A percentile compares a stretch with the other conserved stretches of the same genome.
These are phyloP conservation scores for Rhododendron mucronatum DNA, from an alignment of 148 eudicot species.

Conservation along the genomic window DNA sequence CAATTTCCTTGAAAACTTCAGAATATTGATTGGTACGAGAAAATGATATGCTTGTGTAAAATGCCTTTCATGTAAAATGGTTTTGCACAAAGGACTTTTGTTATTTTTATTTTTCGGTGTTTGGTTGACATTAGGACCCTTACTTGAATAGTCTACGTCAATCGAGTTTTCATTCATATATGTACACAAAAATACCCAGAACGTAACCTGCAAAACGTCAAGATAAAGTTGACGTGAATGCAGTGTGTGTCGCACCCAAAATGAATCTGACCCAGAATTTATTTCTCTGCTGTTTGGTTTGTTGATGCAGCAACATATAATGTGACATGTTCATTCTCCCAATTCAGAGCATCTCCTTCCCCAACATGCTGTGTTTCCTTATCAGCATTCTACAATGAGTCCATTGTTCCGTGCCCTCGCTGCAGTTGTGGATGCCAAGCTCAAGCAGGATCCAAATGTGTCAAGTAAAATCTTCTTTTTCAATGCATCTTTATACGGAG, in stretches of 20 bases:
- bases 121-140: neutral
- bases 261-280: neutral
- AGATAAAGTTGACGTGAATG: neutral
- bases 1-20: neutral
- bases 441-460: constrained; percentile 44
- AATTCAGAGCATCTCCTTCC: constrained; percentile 53
- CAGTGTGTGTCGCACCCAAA: neutral
- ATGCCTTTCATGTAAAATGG: neutral
- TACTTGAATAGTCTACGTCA: neutral
- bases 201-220: neutral
- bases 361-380: constrained; percentile 90
- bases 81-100: neutral
- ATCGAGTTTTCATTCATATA: too few species aligned
- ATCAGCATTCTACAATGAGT: constrained; percentile 64
- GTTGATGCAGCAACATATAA: constrained; percentile 51
- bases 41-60: neutral
- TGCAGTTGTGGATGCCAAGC: constrained; percentile 70
- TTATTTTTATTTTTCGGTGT: too few species aligned
- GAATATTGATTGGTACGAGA: neutral
- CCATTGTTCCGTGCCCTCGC: constrained; percentile 53
- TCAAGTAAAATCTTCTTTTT: constrained; percentile 35
- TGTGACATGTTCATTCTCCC: constrained; percentile 66
- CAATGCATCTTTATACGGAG: neutral
- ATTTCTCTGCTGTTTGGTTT: neutral
- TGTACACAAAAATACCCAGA: neutral